Evolutionary conservation across 257 asterid genomes (phyloP).

Genomic region (Leonotis leonurus): DNA sequence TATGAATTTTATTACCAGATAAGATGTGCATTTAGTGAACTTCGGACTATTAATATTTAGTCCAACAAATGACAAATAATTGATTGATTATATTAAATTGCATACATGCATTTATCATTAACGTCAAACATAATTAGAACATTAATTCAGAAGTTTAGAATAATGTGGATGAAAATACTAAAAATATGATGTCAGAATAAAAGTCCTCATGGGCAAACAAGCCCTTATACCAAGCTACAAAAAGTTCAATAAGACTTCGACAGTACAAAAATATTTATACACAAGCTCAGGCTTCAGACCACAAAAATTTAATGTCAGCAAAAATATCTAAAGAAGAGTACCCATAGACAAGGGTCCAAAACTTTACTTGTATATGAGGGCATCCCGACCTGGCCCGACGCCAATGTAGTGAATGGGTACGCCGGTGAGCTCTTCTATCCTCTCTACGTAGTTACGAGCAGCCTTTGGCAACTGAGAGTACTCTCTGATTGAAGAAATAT

Average conservation of each 20-base stretch:
- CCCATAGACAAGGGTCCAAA: not conserved
- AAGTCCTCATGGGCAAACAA: no score
- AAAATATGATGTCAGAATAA: no score
- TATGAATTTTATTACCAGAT: no score
- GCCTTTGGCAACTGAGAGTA: conserved; percentile 84
- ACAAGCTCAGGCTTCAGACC: not conserved
- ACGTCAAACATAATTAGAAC: no score
- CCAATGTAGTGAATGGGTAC: conserved; percentile 91
- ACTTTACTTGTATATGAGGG: conserved; percentile 81
- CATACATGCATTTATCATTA: no score
- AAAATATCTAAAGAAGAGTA: not conserved
- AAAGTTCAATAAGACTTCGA: not conserved
- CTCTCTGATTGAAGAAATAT: conserved; percentile 69
- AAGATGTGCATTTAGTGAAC: no score
- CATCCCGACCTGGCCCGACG: conserved; percentile 92
- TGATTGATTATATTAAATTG: no score
- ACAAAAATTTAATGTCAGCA: conserved; percentile 9
- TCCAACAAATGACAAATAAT: no score
- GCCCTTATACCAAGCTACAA: no score
- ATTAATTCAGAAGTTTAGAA: no score
- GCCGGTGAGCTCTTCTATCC: conserved; percentile 88
- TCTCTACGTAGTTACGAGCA: conserved; percentile 69
- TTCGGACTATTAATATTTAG: no score
- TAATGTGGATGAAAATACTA: no score
- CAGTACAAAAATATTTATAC: not conserved